Conservation (phyloP, 768 basidiomycete genomes). For the Fomitopsis pulvina region DNA sequence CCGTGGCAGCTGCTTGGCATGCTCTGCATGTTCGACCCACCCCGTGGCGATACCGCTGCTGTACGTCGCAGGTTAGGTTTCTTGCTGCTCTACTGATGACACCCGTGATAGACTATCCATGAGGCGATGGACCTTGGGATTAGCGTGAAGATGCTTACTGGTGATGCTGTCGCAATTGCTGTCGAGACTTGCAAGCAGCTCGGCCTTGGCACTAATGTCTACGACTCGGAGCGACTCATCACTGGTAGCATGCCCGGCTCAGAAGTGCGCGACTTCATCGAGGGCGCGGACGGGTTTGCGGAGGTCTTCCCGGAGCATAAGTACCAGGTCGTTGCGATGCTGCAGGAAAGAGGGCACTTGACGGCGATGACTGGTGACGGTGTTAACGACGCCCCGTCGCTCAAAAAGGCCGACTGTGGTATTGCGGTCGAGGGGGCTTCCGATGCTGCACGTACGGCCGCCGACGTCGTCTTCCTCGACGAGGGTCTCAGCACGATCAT, state of each 20-base stretch:
- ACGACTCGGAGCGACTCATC: constrained; percentile 27
- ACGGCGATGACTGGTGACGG: constrained; percentile 37
- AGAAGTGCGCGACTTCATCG: constrained; percentile 31
- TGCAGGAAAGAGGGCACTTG: constrained; percentile 35
- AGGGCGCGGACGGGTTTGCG: constrained; percentile 44
- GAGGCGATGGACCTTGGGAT: constrained; percentile 29
- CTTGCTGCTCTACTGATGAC: not conserved
- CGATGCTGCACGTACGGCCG: constrained; percentile 35
- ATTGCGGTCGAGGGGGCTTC: constrained; percentile 38
- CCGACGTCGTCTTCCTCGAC: constrained; percentile 41
- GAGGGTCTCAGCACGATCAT: constrained; percentile 37
- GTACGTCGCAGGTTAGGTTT: constrained; percentile 12
- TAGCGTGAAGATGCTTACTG: constrained; percentile 42
- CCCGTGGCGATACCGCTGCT: constrained; percentile 35
- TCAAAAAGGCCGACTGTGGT: constrained; percentile 29
- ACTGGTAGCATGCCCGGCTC: constrained; percentile 36
- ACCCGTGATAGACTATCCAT: constrained; percentile 27
- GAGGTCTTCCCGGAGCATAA: constrained; percentile 43
- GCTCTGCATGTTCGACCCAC: constrained; percentile 34
- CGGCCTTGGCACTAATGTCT: constrained; percentile 3
- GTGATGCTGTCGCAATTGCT: constrained; percentile 2
- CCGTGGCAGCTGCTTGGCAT: constrained; percentile 40
- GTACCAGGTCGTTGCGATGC: constrained; percentile 30
- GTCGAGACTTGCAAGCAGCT: constrained; percentile 33
- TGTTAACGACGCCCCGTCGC: constrained; percentile 25